phyloP scores from a whole-genome alignment of 108 stramenopile genomes.

The Cyclostephanos tholiformis region DNA sequence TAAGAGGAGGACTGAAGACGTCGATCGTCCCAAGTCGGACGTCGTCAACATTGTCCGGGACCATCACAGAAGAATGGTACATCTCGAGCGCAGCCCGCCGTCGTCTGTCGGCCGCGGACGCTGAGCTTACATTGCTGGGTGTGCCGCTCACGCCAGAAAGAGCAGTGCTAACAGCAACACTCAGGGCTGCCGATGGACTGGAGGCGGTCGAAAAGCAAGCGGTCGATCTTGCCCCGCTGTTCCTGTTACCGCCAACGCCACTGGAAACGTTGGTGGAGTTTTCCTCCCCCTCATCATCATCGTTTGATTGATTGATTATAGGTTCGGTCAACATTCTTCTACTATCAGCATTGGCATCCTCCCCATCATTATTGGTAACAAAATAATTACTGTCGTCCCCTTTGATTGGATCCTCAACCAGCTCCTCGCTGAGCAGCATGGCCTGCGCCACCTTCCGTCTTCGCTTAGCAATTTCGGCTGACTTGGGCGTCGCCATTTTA shows the following conservation, averaged over 20 bases:
- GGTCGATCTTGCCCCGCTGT: neutral
- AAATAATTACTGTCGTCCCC: neutral
- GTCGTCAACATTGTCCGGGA: conserved; percentile 51
- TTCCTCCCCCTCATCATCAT: neutral
- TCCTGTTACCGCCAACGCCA: neutral
- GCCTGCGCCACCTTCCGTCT: conserved; percentile 45
- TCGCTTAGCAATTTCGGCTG: conserved; percentile 36
- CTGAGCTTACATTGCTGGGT: conserved; percentile 1
- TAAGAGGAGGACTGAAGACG: conserved; percentile 11
- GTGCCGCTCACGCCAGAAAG: neutral
- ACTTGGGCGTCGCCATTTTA: conserved; percentile 8
- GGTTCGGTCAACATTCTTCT: neutral
- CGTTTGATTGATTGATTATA: neutral
- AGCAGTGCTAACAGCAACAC: neutral
- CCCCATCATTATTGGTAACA: neutral
- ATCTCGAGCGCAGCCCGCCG: conserved; percentile 44
- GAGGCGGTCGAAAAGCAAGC: neutral
- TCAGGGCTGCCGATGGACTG: neutral
- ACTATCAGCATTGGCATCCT: neutral
- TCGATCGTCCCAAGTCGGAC: conserved; percentile 38
- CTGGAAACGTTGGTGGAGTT: neutral
- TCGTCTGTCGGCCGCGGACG: conserved; percentile 32
- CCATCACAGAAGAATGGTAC: conserved; percentile 48
- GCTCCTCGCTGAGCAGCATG: conserved; percentile 46
- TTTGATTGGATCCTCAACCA: conserved; percentile 44